Percentiles rank a stretch among this genome's conserved stretches.
Evolutionary conservation across 805 yeast species (phyloP).

Genomic region (Tetrapisispora arboricola): DNA sequence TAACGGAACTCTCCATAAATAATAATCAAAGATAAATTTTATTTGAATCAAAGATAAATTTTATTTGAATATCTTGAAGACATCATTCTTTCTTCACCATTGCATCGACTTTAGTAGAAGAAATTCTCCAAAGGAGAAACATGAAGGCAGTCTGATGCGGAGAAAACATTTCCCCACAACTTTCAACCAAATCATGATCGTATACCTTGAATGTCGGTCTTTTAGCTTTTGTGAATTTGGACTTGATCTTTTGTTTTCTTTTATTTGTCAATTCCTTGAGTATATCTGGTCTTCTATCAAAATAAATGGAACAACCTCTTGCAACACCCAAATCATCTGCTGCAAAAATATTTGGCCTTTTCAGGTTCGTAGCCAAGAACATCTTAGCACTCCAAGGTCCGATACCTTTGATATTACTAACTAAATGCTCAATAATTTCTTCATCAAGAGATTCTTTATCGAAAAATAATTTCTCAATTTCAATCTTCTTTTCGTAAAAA

Average conservation of each 20-base stretch:
- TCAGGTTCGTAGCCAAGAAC: slow-evolving; percentile 67
- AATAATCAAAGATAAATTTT: too few relatives aligned
- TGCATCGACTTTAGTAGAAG: slow-evolving; percentile 46
- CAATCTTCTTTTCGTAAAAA: slow-evolving; percentile 33
- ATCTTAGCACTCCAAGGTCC: slow-evolving; percentile 86
- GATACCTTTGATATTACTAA: slow-evolving; percentile 50
- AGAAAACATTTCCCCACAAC: slow-evolving; percentile 44
- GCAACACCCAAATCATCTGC: slow-evolving; percentile 77
- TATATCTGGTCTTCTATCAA: slow-evolving; percentile 43
- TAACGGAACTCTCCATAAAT: too few relatives aligned
- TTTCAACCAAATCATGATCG: slow-evolving; percentile 47
- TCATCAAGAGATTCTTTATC: slow-evolving; percentile 29
- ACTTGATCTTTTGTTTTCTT: slow-evolving; percentile 28
- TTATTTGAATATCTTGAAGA: too few relatives aligned
- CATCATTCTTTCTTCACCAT: slow-evolving; percentile 23
- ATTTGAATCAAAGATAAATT: too few relatives aligned
- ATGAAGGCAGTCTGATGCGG: slow-evolving; percentile 64
- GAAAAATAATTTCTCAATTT: slow-evolving; percentile 31
- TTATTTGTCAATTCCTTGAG: slow-evolving; percentile 33
- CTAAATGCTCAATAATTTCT: slow-evolving; percentile 39
- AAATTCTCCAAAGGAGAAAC: slow-evolving; percentile 64
- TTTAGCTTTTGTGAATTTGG: slow-evolving; percentile 23
- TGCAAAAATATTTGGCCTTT: slow-evolving; percentile 61
- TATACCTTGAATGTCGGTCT: slow-evolving; percentile 58
- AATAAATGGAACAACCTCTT: slow-evolving; percentile 62